Evolutionary conservation across 768 basidiomycete species (phyloP).

Genomic region (Collybia sordida): DNA sequence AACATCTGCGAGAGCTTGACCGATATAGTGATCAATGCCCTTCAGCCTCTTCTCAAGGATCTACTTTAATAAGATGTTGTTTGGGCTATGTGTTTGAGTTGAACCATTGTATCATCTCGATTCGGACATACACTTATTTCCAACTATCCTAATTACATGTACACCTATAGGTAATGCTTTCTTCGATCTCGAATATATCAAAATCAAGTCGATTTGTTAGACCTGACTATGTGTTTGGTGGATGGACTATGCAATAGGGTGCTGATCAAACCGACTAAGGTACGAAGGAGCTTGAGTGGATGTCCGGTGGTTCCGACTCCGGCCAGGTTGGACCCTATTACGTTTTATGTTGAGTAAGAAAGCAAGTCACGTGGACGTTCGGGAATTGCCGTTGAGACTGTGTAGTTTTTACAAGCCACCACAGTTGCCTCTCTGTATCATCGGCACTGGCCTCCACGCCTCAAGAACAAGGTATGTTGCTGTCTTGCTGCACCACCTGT

Average conservation of each 20-base stretch:
- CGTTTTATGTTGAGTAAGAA: too few relatives aligned
- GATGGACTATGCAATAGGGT: too few relatives aligned
- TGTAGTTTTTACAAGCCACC: constrained; percentile 42
- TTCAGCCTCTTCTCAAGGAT: constrained; percentile 34
- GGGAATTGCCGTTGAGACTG: constrained; percentile 44
- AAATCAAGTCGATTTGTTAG: too few relatives aligned
- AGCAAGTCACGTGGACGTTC: too few relatives aligned
- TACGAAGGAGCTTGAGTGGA: too few relatives aligned
- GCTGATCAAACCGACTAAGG: too few relatives aligned
- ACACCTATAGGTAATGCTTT: constrained; percentile 17
- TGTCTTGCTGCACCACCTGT: neutral
- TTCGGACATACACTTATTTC: constrained; percentile 31
- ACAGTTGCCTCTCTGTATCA: constrained; percentile 16
- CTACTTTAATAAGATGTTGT: constrained; percentile 25
- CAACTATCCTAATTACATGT: constrained; percentile 19
- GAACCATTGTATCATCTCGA: constrained; percentile 16
- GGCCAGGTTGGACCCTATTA: too few relatives aligned
- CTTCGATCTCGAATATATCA: constrained; percentile 4
- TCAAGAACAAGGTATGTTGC: constrained; percentile 30
- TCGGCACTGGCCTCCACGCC: constrained; percentile 39
- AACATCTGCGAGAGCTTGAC: constrained; percentile 47
- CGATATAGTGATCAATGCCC: constrained; percentile 43
- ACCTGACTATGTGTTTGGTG: too few relatives aligned
- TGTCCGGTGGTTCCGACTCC: too few relatives aligned
- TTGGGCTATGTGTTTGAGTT: constrained; percentile 27